Evolutionary conservation across 805 yeast species (phyloP), one percentile per base, ranked within the genome.

Genomic region (Priceomyces medius): DNA sequence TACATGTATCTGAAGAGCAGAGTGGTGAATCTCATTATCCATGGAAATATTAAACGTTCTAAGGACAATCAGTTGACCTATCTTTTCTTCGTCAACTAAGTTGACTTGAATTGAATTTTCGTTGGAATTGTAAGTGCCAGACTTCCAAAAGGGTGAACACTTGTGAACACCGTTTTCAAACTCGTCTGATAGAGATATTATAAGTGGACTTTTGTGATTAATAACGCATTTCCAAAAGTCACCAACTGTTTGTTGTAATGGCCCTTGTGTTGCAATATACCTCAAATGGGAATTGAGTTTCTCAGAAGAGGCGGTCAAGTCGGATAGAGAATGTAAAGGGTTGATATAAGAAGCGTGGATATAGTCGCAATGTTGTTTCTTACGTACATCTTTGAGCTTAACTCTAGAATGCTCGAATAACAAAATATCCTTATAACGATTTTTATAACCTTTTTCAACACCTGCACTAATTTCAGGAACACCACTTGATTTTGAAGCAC

Each of bases 341-440:
- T 58, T 47, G n/a, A 63, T 41, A 63, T 87, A 85, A 18, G 90
- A 87, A 0, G 98, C 99, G 63, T 90, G 90, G 53, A 90, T 88
- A 59, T 90, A 90, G 58, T 83, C 87, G 41, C 67, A 40, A 32
- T 36, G 48, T 34, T 44, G 54, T 10, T 29, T 37, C 9, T 42
- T 38, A 4, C 46, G 43, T 19, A 41, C 47, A 39, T 47, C 53
- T 50, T 41, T 62, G 35, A 87, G 65, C 44, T 77, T 77, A 9
- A 91, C 97, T 43, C 97, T 71, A 3, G 95, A 77, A 54, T 86
- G 91, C 56, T 87, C 95, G 61, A 79, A 90, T 3, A 96, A 89
- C 54, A 85, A 83, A 32, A 90, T 86, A 59, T 90, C 95, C 53
- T 86, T 85, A 68, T 90, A 90, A 45, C 98, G 66, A 61, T 90